These are phyloP conservation scores for Lasiodiplodia sp. DNA, from an alignment of 2,329 filamentous ascomycete species.

Conservation along the genomic window DNA sequence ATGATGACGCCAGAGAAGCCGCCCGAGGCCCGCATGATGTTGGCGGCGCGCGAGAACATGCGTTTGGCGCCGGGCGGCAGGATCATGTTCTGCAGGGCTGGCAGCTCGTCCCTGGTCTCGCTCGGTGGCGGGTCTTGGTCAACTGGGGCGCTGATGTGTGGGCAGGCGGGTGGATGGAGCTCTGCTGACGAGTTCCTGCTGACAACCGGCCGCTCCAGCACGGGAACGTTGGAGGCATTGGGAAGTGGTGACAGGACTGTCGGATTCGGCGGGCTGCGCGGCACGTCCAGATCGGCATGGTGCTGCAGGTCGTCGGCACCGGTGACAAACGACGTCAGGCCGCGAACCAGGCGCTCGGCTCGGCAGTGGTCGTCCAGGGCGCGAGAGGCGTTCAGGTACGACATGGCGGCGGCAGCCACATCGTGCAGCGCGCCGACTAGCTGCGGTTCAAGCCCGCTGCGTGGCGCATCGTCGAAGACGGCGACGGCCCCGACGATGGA, in stretches of 20 bases:
- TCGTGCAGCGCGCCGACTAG: conserved; percentile 41
- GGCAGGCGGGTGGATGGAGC: neutral
- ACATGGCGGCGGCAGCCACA: conserved; percentile 37
- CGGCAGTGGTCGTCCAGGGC: conserved; percentile 33
- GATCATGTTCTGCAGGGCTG: conserved; percentile 39
- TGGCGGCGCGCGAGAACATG: conserved; percentile 46
- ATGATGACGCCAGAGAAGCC: conserved; percentile 45
- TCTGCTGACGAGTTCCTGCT: neutral
- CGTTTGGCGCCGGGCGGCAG: conserved; percentile 38
- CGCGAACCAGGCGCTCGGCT: conserved; percentile 42
- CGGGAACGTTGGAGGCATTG: neutral
- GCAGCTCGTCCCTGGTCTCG: neutral
- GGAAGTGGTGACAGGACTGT: neutral
- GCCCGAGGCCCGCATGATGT: conserved; percentile 42
- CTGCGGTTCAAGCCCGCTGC: conserved; percentile 33
- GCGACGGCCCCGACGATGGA: conserved; percentile 37
- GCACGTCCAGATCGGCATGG: neutral
- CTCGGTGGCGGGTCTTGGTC: neutral
- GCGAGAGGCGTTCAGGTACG: conserved; percentile 35
- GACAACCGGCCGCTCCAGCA: neutral
- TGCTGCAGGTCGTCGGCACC: conserved; percentile 22
- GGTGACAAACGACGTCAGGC: conserved; percentile 39
- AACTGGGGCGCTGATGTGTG: no score
- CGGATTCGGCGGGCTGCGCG: neutral
- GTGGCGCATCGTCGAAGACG: conserved; percentile 37